Evolutionary conservation across 106 monocot genomes (phyloP).

Genomic region (Amphibolis antarctica): DNA sequence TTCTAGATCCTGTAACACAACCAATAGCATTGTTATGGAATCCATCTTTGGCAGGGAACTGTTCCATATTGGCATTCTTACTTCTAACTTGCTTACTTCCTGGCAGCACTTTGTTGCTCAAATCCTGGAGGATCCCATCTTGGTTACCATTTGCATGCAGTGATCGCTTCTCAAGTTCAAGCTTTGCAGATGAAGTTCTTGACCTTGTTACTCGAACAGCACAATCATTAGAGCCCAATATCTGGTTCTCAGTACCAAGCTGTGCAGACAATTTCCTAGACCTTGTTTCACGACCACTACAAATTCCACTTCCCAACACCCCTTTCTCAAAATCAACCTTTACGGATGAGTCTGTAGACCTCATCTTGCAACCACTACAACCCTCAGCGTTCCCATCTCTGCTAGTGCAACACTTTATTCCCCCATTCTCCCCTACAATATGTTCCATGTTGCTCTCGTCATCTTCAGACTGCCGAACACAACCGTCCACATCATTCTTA

Average conservation of each 20-base stretch:
- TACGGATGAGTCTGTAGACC: conserved; percentile 10
- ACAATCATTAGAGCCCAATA: not conserved
- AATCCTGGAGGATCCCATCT: not conserved
- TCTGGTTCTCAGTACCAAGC: too few relatives aligned
- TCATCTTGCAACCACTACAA: conserved; percentile 12
- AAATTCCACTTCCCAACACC: not conserved
- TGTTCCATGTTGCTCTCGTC: conserved; percentile 12
- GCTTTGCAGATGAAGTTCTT: not conserved
- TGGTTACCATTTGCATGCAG: too few relatives aligned
- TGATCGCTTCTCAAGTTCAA: not conserved
- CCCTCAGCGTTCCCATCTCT: conserved; percentile 11
- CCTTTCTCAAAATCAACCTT: conserved; percentile 9
- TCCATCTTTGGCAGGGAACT: conserved; percentile 3
- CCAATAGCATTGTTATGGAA: conserved; percentile 10
- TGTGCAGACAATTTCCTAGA: too few relatives aligned
- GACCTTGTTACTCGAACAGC: not conserved
- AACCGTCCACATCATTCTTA: conserved; percentile 3
- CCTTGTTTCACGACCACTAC: not conserved
- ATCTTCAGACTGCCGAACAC: conserved; percentile 10
- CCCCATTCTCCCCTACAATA: not conserved
- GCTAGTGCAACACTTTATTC: not conserved
- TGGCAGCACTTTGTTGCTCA: too few relatives aligned
- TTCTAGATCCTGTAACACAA: conserved; percentile 17
- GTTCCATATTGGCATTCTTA: not conserved
- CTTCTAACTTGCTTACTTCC: not conserved